phyloP scores from a whole-genome alignment of 805 yeast species.

The Teunomyces pallodes region DNA sequence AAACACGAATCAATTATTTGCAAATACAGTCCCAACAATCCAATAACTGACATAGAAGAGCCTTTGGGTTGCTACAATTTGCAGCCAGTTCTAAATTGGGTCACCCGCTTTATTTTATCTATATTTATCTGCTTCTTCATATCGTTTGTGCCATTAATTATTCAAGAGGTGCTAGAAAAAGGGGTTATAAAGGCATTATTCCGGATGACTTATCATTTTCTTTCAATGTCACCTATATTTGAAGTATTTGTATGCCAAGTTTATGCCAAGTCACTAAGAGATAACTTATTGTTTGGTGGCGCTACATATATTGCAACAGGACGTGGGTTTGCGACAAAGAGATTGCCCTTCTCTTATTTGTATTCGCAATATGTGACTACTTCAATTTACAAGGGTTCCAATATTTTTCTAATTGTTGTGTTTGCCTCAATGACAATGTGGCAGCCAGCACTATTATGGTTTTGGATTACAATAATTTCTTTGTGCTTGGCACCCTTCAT shows the following conservation, averaged over 20 bases:
- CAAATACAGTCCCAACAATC: slow-evolving; percentile 59
- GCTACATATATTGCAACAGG: slow-evolving; percentile 93
- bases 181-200: slow-evolving; percentile 73
- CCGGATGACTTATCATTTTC: slow-evolving; percentile 71
- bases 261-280: slow-evolving; percentile 73
- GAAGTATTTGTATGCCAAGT: slow-evolving; percentile 96
- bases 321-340: slow-evolving; percentile 85
- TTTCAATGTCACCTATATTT: slow-evolving; percentile 84
- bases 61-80: slow-evolving; percentile 88
- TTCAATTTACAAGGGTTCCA: slow-evolving; percentile 76
- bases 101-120: slow-evolving; percentile 80
- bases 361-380: slow-evolving; percentile 74
- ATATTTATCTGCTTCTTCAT: slow-evolving; percentile 92
- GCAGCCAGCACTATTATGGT: slow-evolving; percentile 68
- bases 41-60: slow-evolving; percentile 66
- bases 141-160: slow-evolving; percentile 80
- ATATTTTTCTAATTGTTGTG: slow-evolving; percentile 63
- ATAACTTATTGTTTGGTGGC: slow-evolving; percentile 84
- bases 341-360: slow-evolving; percentile 67
- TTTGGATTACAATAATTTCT: slow-evolving; percentile 48
- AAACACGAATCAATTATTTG: slow-evolving; percentile 72
- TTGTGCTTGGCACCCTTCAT: slow-evolving; percentile 49
- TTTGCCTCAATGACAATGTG: slow-evolving; percentile 81
- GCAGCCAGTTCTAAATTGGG: slow-evolving; percentile 87
- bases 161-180: slow-evolving; percentile 85